Percentiles rank a stretch among this genome's conserved stretches.
Evolutionary conservation across 2,329 filamentous ascomycete genomes (phyloP).

Genomic region (Talaromyces sp.): DNA sequence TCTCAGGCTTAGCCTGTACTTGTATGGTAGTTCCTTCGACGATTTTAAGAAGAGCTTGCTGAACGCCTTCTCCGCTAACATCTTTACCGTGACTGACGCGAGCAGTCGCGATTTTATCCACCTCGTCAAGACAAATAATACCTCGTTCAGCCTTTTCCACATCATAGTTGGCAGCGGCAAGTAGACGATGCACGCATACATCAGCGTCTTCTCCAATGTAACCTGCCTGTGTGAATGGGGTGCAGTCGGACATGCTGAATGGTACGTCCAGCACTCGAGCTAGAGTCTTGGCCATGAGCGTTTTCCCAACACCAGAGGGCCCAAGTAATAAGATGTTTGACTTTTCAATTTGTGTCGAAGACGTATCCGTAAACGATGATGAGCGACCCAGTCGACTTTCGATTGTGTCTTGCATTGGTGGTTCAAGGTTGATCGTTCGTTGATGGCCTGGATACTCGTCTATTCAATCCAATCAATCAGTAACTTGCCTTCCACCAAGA

Average conservation of each 20-base stretch:
- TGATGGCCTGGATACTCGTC: constrained; percentile 64
- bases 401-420: constrained; percentile 27
- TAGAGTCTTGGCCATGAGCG: constrained; percentile 84
- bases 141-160: constrained; percentile 80
- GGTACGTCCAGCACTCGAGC: constrained; percentile 92
- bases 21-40: constrained; percentile 94
- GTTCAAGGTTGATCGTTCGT: constrained; percentile 44
- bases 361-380: constrained; percentile 51
- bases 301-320: constrained; percentile 93
- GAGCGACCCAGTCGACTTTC: constrained; percentile 26
- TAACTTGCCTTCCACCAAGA: not conserved
- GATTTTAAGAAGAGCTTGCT: constrained; percentile 92
- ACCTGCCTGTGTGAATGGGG: constrained; percentile 90
- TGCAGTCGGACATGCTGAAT: constrained; percentile 93
- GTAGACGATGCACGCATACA: constrained; percentile 82
- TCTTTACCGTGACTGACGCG: constrained; percentile 88
- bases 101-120: constrained; percentile 91
- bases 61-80: constrained; percentile 92
- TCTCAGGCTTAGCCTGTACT: constrained; percentile 71
- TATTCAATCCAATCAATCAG: constrained; percentile 28
- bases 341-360: constrained; percentile 79
- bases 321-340: constrained; percentile 90
- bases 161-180: constrained; percentile 88
- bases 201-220: constrained; percentile 99
- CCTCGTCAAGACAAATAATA: constrained; percentile 93